A percentile compares a stretch with the other conserved stretches of the same genome.
These are phyloP conservation scores for Paecilomyces variotii DNA, from an alignment of 2,329 filamentous ascomycete genomes.

Conservation along the genomic window DNA sequence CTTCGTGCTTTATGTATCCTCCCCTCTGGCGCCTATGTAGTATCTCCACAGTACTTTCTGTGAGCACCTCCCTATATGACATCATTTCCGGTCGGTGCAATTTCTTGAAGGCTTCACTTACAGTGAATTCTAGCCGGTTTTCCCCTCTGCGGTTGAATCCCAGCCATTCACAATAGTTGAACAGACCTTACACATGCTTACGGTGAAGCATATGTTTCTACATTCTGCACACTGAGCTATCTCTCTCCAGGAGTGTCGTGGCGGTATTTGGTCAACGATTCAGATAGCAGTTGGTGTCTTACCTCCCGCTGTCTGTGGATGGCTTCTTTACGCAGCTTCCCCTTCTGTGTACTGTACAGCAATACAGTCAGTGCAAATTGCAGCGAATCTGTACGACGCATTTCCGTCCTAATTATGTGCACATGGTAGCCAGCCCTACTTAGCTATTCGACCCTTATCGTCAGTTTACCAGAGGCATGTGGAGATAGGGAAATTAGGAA, in stretches of 20 bases:
- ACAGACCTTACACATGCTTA: not conserved
- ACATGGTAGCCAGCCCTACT: not conserved
- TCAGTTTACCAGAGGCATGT: too few species aligned
- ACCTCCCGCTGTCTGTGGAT: not conserved
- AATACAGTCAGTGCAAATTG: not conserved
- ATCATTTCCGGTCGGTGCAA: not conserved
- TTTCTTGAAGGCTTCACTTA: not conserved
- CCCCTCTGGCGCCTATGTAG: not conserved
- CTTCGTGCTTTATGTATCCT: too few species aligned
- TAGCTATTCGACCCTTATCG: too few species aligned
- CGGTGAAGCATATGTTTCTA: not conserved
- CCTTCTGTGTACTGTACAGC: slow-evolving; percentile 21
- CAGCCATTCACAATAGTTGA: not conserved
- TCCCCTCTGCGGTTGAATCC: not conserved
- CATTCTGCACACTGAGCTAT: not conserved
- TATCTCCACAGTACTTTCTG: not conserved
- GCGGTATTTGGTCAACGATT: not conserved
- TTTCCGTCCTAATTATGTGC: not conserved
- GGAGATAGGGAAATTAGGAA: too few species aligned
- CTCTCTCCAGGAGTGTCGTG: not conserved
- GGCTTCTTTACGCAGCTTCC: slow-evolving; percentile 14
- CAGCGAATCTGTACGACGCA: not conserved
- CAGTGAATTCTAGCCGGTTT: not conserved
- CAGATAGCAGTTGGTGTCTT: not conserved
- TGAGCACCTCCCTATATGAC: not conserved